phyloP scores from a whole-genome alignment of 2,329 filamentous ascomycete genomes.

The Claviceps arundinis region DNA sequence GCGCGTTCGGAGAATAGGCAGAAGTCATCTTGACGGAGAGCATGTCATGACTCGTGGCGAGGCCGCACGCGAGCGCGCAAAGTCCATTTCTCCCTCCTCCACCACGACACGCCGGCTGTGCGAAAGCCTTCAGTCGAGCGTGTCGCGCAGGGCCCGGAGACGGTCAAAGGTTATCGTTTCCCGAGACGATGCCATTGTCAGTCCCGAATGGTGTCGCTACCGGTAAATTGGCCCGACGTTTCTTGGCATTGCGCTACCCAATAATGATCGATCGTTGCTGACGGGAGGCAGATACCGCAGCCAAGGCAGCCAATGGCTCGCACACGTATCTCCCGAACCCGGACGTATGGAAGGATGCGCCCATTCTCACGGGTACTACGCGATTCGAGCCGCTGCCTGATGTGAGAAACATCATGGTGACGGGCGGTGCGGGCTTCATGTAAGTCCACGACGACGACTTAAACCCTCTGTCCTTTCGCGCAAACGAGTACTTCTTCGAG shows the following conservation, averaged over 20 bases:
- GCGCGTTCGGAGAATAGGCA: neutral
- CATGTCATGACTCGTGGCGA: slow-evolving; percentile 2
- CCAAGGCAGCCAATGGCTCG: slow-evolving; percentile 14
- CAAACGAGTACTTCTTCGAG: neutral
- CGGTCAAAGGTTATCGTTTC: slow-evolving; percentile 1
- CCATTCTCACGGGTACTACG: slow-evolving; percentile 54
- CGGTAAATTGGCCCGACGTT: slow-evolving; percentile 4
- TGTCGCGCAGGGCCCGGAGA: slow-evolving; percentile 1
- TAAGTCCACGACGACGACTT: slow-evolving; percentile 27
- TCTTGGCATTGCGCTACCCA: neutral
- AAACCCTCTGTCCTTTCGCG: neutral
- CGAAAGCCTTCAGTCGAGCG: slow-evolving; percentile 4
- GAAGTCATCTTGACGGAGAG: neutral
- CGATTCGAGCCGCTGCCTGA: slow-evolving; percentile 55
- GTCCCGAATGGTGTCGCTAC: slow-evolving; percentile 5
- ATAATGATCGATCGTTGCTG: neutral
- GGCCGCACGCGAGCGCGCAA: neutral
- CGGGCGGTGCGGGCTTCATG: slow-evolving; percentile 78
- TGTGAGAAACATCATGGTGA: slow-evolving; percentile 72
- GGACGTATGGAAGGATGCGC: slow-evolving; percentile 59
- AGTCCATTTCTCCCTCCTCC: slow-evolving; percentile 4
- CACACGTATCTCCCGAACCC: slow-evolving; percentile 40
- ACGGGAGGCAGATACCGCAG: neutral
- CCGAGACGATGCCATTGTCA: neutral
- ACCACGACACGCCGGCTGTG: slow-evolving; percentile 8